These are phyloP conservation scores for Globisporangium alternatum DNA, from an alignment of 352 stramenopile genomes.

Conservation along the genomic window DNA sequence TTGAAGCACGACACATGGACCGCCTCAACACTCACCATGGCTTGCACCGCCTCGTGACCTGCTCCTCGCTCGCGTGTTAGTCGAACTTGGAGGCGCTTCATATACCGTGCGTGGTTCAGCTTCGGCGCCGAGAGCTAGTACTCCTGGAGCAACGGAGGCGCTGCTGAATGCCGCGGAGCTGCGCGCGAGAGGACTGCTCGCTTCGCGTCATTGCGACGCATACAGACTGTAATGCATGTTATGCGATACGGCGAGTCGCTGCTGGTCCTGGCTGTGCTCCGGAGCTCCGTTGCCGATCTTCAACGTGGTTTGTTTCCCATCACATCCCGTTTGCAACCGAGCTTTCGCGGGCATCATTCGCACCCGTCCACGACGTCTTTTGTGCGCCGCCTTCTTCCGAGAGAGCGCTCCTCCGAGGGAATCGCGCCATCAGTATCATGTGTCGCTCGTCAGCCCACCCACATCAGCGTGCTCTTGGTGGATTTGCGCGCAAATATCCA, in stretches of 20 bases:
- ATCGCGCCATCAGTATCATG: constrained; percentile 6
- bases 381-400: neutral
- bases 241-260: constrained; percentile 11
- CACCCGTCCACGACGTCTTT: neutral
- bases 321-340: neutral
- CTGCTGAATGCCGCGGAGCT: constrained; percentile 30
- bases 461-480: constrained; percentile 7
- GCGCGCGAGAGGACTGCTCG: constrained; percentile 16
- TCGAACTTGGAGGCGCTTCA: neutral
- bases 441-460: constrained; percentile 11
- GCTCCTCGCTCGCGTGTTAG: neutral
- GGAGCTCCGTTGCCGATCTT: neutral
- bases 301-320: neutral
- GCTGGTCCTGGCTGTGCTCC: constrained; percentile 1
- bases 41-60: neutral
- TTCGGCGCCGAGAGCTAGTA: neutral
- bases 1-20: neutral
- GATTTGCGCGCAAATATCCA: neutral
- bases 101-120: neutral
- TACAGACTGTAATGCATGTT: constrained; percentile 13
- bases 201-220: too few species aligned
- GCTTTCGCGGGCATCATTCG: neutral
- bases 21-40: constrained; percentile 9
- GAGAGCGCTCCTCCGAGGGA: neutral
- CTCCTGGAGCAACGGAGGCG: constrained; percentile 16